Evolutionary conservation across 805 yeast species (phyloP).

Genomic region (Yamadazyma takamatsuzukensis): DNA sequence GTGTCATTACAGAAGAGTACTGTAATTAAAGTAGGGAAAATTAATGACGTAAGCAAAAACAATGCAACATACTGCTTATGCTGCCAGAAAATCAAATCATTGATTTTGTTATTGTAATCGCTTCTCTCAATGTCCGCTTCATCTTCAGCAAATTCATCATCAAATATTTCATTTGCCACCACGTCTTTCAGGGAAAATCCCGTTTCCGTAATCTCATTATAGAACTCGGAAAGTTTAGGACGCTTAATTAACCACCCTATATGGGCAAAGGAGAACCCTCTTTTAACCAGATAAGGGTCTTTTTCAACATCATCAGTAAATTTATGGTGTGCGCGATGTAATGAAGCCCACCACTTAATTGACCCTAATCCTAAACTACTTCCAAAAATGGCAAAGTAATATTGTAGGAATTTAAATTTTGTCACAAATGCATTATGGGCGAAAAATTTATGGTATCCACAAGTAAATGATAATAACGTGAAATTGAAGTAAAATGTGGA

Average conservation of each 20-base stretch:
- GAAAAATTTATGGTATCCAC: constrained; percentile 42
- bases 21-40: constrained; percentile 28
- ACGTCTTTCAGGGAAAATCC: constrained; percentile 25
- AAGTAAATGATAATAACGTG: constrained; percentile 37
- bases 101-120: constrained; percentile 16
- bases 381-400: constrained; percentile 57
- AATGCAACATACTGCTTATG: constrained; percentile 22
- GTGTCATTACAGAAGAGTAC: constrained; percentile 26
- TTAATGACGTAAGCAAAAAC: constrained; percentile 26
- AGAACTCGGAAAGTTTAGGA: constrained; percentile 41
- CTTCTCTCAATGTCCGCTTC: constrained; percentile 12
- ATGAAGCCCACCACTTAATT: constrained; percentile 72
- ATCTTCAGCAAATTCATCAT: constrained; percentile 27
- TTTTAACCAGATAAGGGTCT: constrained; percentile 82
- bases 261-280: constrained; percentile 80
- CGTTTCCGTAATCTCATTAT: constrained; percentile 31
- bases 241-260: constrained; percentile 81
- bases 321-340: constrained; percentile 89
- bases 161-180: constrained; percentile 11
- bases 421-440: constrained; percentile 38
- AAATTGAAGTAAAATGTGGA: constrained; percentile 29
- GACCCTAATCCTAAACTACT: constrained; percentile 75
- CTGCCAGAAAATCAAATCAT: constrained; percentile 33
- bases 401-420: constrained; percentile 32
- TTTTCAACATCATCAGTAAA: constrained; percentile 77